A percentile compares a stretch with the other conserved stretches of the same genome.
phyloP scores from a whole-genome alignment of 306 rosid species.

The Trifolium dubium region DNA sequence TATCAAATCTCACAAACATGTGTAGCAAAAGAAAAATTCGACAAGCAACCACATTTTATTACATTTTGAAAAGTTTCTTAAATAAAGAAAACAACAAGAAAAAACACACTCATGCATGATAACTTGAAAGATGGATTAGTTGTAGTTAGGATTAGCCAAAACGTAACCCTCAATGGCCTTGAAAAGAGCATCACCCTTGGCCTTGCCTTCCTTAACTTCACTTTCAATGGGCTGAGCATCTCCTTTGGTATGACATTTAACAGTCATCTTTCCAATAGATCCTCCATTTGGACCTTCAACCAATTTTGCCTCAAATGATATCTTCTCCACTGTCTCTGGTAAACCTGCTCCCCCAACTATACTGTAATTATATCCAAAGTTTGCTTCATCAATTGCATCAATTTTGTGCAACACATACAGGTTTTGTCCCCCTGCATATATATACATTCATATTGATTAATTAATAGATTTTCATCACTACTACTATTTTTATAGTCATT shows the following conservation, averaged over 20 bases:
- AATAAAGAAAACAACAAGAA: background rate
- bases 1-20: background rate
- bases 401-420: constrained; percentile 44
- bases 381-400: constrained; percentile 43
- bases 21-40: no score
- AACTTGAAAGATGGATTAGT: background rate
- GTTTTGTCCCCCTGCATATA: constrained; percentile 38
- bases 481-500: no score
- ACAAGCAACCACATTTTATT: background rate
- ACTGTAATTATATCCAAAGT: constrained; percentile 44
- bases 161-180: constrained; percentile 50
- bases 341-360: constrained; percentile 44
- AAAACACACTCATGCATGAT: background rate
- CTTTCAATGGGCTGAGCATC: constrained; percentile 42
- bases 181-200: constrained; percentile 48
- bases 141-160: constrained; percentile 48
- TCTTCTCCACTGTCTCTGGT: constrained; percentile 41
- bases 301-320: constrained; percentile 40
- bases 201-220: constrained; percentile 41
- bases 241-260: constrained; percentile 38
- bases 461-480: background rate
- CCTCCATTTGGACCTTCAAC: constrained; percentile 46
- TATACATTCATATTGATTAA: background rate
- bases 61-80: background rate
- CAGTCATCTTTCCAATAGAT: constrained; percentile 17